These are phyloP conservation scores for Pythium utonaiense DNA, from an alignment of 352 stramenopile genomes.

Conservation along the genomic window DNA sequence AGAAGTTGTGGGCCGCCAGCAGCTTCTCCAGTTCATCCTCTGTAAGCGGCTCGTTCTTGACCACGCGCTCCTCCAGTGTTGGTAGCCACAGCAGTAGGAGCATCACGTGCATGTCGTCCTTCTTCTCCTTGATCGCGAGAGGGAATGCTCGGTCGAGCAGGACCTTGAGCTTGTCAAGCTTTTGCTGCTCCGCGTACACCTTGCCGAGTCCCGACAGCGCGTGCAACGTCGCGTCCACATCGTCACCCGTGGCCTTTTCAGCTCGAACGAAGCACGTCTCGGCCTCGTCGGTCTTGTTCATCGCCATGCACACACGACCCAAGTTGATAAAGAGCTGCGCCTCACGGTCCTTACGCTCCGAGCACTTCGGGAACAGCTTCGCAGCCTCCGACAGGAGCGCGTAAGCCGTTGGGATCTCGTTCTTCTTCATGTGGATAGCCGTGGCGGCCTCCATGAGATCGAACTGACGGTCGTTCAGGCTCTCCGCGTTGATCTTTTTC, in stretches of 20 bases:
- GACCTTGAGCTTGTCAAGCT: slow-evolving; percentile 18
- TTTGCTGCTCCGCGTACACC: slow-evolving; percentile 30
- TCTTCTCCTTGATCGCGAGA: slow-evolving; percentile 19
- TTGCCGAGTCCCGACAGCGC: slow-evolving; percentile 53
- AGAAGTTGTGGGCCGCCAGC: slow-evolving; percentile 41
- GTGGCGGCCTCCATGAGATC: slow-evolving; percentile 56
- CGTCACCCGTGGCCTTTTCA: slow-evolving; percentile 30
- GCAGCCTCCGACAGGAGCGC: slow-evolving; percentile 51
- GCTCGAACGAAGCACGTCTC: slow-evolving; percentile 41
- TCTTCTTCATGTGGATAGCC: slow-evolving; percentile 47
- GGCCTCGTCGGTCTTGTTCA: slow-evolving; percentile 44
- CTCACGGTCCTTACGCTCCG: slow-evolving; percentile 37
- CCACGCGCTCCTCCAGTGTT: slow-evolving; percentile 30
- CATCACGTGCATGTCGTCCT: slow-evolving; percentile 38
- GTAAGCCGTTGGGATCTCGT: slow-evolving; percentile 51
- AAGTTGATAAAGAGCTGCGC: slow-evolving; percentile 52
- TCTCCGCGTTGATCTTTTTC: slow-evolving; percentile 23
- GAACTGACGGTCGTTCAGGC: slow-evolving; percentile 45
- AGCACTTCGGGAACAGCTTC: slow-evolving; percentile 40
- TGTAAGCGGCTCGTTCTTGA: slow-evolving; percentile 11
- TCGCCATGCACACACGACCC: slow-evolving; percentile 51
- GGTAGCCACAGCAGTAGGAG: slow-evolving; percentile 49
- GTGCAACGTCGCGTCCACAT: slow-evolving; percentile 37
- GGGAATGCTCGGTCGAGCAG: slow-evolving; percentile 15
- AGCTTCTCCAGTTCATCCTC: slow-evolving; percentile 28